Evolutionary conservation across 441 rosid genomes (phyloP).

Genomic region (Populus hybrid): DNA sequence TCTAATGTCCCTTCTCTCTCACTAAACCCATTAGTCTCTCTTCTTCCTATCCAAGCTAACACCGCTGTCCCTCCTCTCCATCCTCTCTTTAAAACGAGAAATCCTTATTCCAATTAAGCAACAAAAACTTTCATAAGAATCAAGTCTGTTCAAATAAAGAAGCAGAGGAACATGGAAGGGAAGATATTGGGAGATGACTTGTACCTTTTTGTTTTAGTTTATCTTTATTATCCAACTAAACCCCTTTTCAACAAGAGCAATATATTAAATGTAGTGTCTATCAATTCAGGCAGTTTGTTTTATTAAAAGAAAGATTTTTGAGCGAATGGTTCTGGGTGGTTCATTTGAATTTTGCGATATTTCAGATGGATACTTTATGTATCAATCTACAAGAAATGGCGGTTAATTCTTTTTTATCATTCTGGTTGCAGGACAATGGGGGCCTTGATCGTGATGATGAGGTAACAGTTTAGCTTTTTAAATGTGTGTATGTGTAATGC

Average conservation of each 20-base stretch:
- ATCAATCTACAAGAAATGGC: not conserved
- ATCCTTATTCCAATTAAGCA: not conserved
- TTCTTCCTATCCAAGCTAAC: too few relatives aligned
- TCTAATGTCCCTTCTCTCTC: not conserved
- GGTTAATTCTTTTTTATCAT: slow-evolving; percentile 12
- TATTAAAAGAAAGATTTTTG: not conserved
- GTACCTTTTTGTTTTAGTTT: not conserved
- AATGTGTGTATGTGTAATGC: not conserved
- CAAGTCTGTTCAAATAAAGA: not conserved
- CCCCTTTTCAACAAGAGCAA: not conserved
- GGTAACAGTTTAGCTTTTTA: slow-evolving; percentile 35
- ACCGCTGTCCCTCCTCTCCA: not conserved
- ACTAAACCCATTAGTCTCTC: not conserved
- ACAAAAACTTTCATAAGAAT: not conserved
- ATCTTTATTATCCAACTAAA: not conserved
- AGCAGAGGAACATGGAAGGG: not conserved
- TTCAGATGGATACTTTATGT: not conserved
- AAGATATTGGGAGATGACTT: not conserved
- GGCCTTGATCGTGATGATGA: slow-evolving; percentile 78
- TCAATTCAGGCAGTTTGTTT: not conserved
- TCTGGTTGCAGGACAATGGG: slow-evolving; percentile 55
- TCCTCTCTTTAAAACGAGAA: not conserved
- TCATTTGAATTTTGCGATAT: not conserved
- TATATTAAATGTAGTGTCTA: not conserved
- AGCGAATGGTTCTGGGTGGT: not conserved